Percentiles rank a stretch among this genome's conserved stretches.
phyloP scores from a whole-genome alignment of 2,329 filamentous ascomycete species.

The Trichoderma sp. region DNA sequence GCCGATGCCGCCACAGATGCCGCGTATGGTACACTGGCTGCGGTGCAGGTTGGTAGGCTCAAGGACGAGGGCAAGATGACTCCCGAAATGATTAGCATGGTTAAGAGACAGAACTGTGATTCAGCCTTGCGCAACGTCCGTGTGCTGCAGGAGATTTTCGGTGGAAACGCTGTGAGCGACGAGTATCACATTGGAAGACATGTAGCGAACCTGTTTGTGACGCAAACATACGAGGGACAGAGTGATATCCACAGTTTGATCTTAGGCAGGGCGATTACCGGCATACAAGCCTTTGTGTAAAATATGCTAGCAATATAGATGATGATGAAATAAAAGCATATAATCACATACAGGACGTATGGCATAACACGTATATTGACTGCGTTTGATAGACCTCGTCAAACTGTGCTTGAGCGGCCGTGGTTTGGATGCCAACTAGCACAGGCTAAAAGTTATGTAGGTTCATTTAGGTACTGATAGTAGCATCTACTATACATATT shows the following conservation, averaged over 20 bases:
- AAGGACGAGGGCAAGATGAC: constrained; percentile 87
- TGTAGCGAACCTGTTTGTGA: constrained; percentile 94
- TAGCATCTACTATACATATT: not conserved
- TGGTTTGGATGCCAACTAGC: too few relatives aligned
- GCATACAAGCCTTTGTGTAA: constrained; percentile 76
- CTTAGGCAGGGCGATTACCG: constrained; percentile 66
- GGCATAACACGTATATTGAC: not conserved
- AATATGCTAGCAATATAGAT: not conserved
- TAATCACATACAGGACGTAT: not conserved
- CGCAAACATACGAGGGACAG: constrained; percentile 97
- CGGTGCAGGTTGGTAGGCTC: constrained; percentile 84
- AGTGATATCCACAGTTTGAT: constrained; percentile 94
- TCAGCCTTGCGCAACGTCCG: constrained; percentile 77
- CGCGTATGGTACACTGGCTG: constrained; percentile 85
- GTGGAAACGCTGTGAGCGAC: constrained; percentile 96
- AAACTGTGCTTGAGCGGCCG: too few relatives aligned
- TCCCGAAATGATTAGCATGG: constrained; percentile 95
- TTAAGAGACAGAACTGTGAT: constrained; percentile 98
- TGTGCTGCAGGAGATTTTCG: constrained; percentile 88
- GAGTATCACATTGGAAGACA: constrained; percentile 95
- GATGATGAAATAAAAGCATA: not conserved
- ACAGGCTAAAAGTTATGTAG: not conserved
- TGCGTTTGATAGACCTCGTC: not conserved
- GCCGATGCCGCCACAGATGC: constrained; percentile 90
- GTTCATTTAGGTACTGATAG: too few relatives aligned